Evolutionary conservation across 768 basidiomycete genomes (phyloP).

Genomic region (Pleurotus ostreatus): DNA sequence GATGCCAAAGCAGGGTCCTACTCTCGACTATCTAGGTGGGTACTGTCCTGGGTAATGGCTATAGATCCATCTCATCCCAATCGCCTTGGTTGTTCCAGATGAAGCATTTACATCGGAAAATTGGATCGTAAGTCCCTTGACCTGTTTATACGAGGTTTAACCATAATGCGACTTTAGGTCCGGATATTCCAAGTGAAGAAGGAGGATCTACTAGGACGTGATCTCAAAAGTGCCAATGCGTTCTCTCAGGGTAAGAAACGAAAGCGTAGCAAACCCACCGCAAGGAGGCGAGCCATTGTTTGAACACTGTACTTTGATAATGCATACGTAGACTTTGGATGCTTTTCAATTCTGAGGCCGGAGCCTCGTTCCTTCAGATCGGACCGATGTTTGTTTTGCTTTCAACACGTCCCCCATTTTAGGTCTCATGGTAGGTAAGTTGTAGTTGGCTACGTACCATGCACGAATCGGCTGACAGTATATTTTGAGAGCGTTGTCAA

Average conservation of each 20-base stretch:
- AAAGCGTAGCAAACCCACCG: slow-evolving; percentile 70
- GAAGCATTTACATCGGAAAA: slow-evolving; percentile 99
- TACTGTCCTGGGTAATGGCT: slow-evolving; percentile 11
- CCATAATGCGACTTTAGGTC: slow-evolving; percentile 38
- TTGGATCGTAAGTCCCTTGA: slow-evolving; percentile 77
- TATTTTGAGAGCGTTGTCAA: too few relatives aligned
- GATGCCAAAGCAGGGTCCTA: slow-evolving; percentile 73
- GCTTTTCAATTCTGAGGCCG: too few relatives aligned
- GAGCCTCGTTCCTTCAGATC: too few relatives aligned
- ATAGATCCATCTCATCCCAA: slow-evolving; percentile 1
- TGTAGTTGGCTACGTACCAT: too few relatives aligned
- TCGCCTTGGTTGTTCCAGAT: slow-evolving; percentile 41
- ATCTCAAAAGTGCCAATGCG: slow-evolving; percentile 81
- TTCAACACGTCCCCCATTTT: too few relatives aligned
- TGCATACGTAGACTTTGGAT: too few relatives aligned
- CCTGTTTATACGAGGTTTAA: neutral
- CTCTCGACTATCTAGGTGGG: slow-evolving; percentile 85
- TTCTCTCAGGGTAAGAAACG: slow-evolving; percentile 88
- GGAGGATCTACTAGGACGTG: slow-evolving; percentile 87
- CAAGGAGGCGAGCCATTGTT: slow-evolving; percentile 51
- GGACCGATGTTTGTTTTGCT: too few relatives aligned
- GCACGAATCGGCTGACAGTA: too few relatives aligned
- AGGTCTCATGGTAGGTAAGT: too few relatives aligned
- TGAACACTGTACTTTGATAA: slow-evolving; percentile 15
- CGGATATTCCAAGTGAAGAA: slow-evolving; percentile 95